Percentiles rank a stretch among this genome's conserved stretches.
These are phyloP conservation scores for Verticillium tricorpus DNA, from an alignment of 2,329 filamentous ascomycete genomes.

Conservation along the genomic window DNA sequence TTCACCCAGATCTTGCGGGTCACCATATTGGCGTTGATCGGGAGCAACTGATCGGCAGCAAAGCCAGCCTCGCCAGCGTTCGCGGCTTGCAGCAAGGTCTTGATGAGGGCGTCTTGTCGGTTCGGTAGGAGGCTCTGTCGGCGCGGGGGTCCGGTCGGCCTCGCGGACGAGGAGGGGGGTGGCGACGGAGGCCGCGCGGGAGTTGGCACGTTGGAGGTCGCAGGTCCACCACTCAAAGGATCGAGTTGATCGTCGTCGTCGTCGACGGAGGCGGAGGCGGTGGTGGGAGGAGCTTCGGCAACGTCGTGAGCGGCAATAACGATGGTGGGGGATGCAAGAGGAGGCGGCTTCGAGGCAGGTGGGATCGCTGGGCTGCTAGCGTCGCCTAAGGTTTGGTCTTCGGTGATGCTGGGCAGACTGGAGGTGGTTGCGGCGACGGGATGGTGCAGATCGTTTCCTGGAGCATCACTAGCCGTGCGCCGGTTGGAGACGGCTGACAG, in stretches of 20 bases:
- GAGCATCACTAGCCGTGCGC: slow-evolving; percentile 15
- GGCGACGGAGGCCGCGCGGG: slow-evolving; percentile 14
- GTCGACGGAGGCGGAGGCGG: neutral
- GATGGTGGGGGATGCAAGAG: neutral
- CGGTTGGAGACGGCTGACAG: slow-evolving; percentile 10
- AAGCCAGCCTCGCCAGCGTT: slow-evolving; percentile 34
- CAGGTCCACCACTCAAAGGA: slow-evolving; percentile 9
- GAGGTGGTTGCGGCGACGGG: slow-evolving; percentile 12
- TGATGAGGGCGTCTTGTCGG: slow-evolving; percentile 43
- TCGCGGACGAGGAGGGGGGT: slow-evolving; percentile 4
- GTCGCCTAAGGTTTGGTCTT: slow-evolving; percentile 8
- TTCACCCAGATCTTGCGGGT: slow-evolving; percentile 93
- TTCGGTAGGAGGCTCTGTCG: slow-evolving; percentile 41
- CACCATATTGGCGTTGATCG: slow-evolving; percentile 48
- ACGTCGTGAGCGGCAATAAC: neutral
- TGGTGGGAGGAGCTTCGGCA: neutral
- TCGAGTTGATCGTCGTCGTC: slow-evolving; percentile 8
- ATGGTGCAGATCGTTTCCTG: slow-evolving; percentile 29
- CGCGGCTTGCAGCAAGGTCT: slow-evolving; percentile 46
- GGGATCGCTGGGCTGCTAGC: neutral
- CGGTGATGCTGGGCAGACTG: slow-evolving; percentile 13
- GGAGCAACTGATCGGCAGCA: slow-evolving; percentile 28
- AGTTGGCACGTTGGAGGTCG: slow-evolving; percentile 3
- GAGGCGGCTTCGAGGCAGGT: neutral
- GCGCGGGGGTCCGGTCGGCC: slow-evolving; percentile 23